Base-by-base conservation (phyloP, 208 protist genomes). In the Acanthamoeba healyi region DNA sequence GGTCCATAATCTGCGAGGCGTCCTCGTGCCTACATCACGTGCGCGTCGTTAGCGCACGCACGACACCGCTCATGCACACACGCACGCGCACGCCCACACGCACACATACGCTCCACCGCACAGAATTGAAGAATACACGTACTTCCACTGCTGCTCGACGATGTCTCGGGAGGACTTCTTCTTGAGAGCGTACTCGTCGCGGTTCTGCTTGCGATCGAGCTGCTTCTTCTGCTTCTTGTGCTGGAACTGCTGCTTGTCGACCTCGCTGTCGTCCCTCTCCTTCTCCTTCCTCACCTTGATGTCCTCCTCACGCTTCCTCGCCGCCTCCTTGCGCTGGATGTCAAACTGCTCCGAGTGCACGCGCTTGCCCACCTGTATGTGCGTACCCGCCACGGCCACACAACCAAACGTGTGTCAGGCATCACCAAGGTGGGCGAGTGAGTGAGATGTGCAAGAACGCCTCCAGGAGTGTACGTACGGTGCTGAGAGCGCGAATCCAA, bases 211-310 rank as follows among this genome's bases (percentile, higher is more conserved):
- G 42, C 74, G 74, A 12, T 46, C 29, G 74, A 84, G 74, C 44
- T 84, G 74, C 74, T 34, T 84, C 74, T 84, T 84, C 42, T 84
- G 74, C 44, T 84, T 84, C 42, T 84, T 84, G 40, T 84, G 74
- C 19, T 84, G 74, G 7, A 29, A n/a, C 24, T 84, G 14, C 74
- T 84, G 74, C 42, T 84, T 84, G 24, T 84, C 74, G 26, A 84
- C 74, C 44, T 84, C 74, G 24, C 26, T 36, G 3, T 84, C 42
- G 42, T 84, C 74, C 74, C 56, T 84, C 74, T 84, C 74, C 42
- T 84, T 84, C 44, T 84, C 74, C 42, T 84, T 84, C 29, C 56
- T 38, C 19, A 56, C 42, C 22, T 84, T 49, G 42, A 84, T 84
- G 74, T 24, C 74, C 44, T 84, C 74, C 74, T 84, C 74, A 9